Percentiles rank a stretch among this genome's conserved stretches.
Evolutionary conservation across 2,329 filamentous ascomycete species (phyloP).

Genomic region (Epichloe festucae): DNA sequence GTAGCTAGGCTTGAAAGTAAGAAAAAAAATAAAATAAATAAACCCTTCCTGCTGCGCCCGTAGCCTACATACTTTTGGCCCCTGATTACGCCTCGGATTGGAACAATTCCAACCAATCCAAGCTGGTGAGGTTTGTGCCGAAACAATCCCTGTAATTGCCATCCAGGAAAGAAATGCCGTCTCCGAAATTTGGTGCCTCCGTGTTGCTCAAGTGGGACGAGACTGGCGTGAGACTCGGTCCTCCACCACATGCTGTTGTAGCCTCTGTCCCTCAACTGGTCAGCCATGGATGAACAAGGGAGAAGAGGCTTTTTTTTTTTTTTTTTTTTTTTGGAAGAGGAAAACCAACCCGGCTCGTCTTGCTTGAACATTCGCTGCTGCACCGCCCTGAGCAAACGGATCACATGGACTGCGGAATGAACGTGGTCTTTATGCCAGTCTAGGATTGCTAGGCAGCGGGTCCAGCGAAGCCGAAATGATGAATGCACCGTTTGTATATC

Average conservation of each 20-base stretch:
- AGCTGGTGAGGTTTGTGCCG: background rate
- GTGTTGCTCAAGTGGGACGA: background rate
- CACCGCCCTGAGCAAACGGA: background rate
- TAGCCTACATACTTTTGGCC: background rate
- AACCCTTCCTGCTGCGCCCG: background rate
- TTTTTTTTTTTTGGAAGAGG: background rate
- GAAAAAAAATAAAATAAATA: background rate
- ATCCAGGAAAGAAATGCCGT: background rate
- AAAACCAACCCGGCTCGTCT: background rate
- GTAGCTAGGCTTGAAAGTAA: background rate
- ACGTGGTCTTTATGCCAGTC: background rate
- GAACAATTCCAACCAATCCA: conserved; percentile 1
- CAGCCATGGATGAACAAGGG: background rate
- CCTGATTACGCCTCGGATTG: background rate
- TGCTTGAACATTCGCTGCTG: conserved; percentile 2
- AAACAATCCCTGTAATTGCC: background rate
- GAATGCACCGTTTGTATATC: background rate
- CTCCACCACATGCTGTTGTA: background rate
- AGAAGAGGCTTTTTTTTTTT: background rate
- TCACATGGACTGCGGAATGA: background rate
- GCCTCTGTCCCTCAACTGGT: background rate
- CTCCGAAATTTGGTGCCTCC: background rate
- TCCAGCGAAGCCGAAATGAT: conserved; percentile 1
- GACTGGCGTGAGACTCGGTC: background rate
- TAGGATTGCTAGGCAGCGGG: background rate